Evolutionary conservation across 2,329 filamentous ascomycete genomes (phyloP).

Genomic region (Penicillium italicum): DNA sequence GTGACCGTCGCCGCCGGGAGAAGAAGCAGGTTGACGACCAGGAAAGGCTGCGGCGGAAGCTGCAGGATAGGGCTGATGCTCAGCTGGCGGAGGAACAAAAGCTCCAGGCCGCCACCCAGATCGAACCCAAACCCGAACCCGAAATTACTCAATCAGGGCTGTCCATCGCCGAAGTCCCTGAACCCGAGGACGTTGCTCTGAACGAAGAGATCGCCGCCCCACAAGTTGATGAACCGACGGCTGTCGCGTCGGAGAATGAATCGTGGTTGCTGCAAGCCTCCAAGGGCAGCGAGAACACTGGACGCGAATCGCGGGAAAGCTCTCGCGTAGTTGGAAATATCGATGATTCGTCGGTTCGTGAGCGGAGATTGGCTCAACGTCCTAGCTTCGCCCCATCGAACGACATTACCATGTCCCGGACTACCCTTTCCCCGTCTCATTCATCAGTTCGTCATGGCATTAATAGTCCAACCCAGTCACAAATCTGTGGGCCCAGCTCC

Average conservation of each 20-base stretch:
- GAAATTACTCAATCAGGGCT: background rate
- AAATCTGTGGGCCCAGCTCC: conserved; percentile 51
- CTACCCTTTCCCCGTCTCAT: conserved; percentile 33
- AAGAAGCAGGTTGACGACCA: conserved; percentile 69
- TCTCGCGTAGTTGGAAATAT: conserved; percentile 33
- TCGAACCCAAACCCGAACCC: background rate
- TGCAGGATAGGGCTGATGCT: conserved; percentile 50
- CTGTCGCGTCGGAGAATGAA: conserved; percentile 9
- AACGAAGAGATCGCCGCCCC: background rate
- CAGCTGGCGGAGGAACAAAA: conserved; percentile 52
- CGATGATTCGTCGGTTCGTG: conserved; percentile 34
- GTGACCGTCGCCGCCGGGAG: conserved; percentile 76
- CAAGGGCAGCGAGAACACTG: conserved; percentile 24
- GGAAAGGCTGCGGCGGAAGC: conserved; percentile 53
- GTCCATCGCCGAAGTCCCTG: background rate
- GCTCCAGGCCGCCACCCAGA: background rate
- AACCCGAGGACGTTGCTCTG: background rate
- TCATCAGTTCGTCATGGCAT: conserved; percentile 48
- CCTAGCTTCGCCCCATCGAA: conserved; percentile 35
- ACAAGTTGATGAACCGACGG: conserved; percentile 6
- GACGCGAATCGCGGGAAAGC: conserved; percentile 31
- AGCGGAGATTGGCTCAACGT: conserved; percentile 25
- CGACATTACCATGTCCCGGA: conserved; percentile 33
- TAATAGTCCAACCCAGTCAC: conserved; percentile 52
- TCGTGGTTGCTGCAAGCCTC: conserved; percentile 37